Percentiles rank a stretch among this genome's conserved stretches.
Conservation (phyloP, 2,329 filamentous ascomycete species). For the Diaporthe caulivora region DNA sequence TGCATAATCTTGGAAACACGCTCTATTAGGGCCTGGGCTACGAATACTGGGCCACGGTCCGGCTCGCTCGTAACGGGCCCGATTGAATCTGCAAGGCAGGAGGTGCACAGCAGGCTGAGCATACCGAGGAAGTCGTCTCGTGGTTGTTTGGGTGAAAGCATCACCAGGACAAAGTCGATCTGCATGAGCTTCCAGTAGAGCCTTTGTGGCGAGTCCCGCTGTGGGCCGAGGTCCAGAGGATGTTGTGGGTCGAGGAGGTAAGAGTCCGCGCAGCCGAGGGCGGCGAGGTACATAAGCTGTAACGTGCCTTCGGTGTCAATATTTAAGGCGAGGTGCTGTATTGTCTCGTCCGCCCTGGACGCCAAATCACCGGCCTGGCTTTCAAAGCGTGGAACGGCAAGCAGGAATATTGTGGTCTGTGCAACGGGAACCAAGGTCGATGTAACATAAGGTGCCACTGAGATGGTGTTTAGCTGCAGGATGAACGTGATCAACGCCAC, state of each 20-base stretch:
- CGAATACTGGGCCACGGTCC: slow-evolving; percentile 56
- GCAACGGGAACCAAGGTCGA: slow-evolving; percentile 67
- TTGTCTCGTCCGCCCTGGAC: slow-evolving; percentile 54
- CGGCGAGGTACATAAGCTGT: slow-evolving; percentile 73
- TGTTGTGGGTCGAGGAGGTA: slow-evolving; percentile 36
- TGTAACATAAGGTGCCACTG: slow-evolving; percentile 70
- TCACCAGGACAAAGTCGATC: slow-evolving; percentile 74
- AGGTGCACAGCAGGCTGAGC: slow-evolving; percentile 76
- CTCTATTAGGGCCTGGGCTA: slow-evolving; percentile 67
- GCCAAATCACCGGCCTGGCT: slow-evolving; percentile 62
- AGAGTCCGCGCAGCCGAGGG: slow-evolving; percentile 64
- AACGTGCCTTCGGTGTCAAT: slow-evolving; percentile 75
- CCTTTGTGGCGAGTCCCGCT: slow-evolving; percentile 47
- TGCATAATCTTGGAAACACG: slow-evolving; percentile 73
- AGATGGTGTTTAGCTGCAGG: slow-evolving; percentile 70
- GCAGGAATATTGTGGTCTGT: slow-evolving; percentile 70
- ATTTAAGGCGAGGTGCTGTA: slow-evolving; percentile 61
- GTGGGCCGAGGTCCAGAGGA: slow-evolving; percentile 40
- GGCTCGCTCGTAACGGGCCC: slow-evolving; percentile 69
- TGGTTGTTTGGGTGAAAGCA: slow-evolving; percentile 76
- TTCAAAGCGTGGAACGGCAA: slow-evolving; percentile 68
- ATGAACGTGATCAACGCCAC: slow-evolving; percentile 74
- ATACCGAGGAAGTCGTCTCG: slow-evolving; percentile 72
- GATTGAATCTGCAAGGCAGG: slow-evolving; percentile 72
- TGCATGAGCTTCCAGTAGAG: slow-evolving; percentile 78